A percentile compares a stretch with the other conserved stretches of the same genome.
Evolutionary conservation across 805 yeast genomes (phyloP).

Genomic region (Metschnikowia shivogae): DNA sequence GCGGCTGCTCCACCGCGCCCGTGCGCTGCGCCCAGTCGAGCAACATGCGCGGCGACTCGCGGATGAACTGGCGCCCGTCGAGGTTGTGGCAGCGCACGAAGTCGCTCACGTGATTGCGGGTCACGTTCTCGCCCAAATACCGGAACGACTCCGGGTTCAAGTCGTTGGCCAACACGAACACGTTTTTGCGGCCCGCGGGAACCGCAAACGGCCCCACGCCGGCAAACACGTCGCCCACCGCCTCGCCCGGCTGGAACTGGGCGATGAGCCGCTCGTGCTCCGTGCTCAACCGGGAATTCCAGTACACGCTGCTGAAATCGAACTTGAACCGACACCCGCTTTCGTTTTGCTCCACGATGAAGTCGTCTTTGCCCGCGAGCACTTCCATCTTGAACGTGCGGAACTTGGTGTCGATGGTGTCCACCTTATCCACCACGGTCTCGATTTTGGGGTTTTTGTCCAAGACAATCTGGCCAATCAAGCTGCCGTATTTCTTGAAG

Average conservation of each 20-base stretch:
- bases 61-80: conserved; percentile 83
- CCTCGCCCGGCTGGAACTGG: conserved; percentile 59
- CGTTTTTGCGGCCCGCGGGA: conserved; percentile 86
- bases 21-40: conserved; percentile 40
- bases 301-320: conserved; percentile 90
- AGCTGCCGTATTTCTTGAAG: conserved; percentile 70
- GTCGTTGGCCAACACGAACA: conserved; percentile 85
- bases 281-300: conserved; percentile 93
- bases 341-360: conserved; percentile 81
- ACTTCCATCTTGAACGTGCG: conserved; percentile 94
- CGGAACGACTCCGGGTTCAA: conserved; percentile 82
- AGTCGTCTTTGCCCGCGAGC: conserved; percentile 77
- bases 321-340: conserved; percentile 80
- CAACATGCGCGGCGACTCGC: conserved; percentile 50
- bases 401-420: conserved; percentile 79
- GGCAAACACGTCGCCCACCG: conserved; percentile 93
- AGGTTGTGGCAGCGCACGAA: conserved; percentile 62
- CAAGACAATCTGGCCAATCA: conserved; percentile 86
- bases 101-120: conserved; percentile 53
- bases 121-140: conserved; percentile 63
- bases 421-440: conserved; percentile 90
- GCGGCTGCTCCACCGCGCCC: conserved; percentile 32
- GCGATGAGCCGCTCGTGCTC: conserved; percentile 83
- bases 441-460: conserved; percentile 79
- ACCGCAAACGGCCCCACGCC: conserved; percentile 98